These are phyloP conservation scores for Setaria viridis DNA, from an alignment of 202 grass and related monocot species.

Conservation along the genomic window DNA sequence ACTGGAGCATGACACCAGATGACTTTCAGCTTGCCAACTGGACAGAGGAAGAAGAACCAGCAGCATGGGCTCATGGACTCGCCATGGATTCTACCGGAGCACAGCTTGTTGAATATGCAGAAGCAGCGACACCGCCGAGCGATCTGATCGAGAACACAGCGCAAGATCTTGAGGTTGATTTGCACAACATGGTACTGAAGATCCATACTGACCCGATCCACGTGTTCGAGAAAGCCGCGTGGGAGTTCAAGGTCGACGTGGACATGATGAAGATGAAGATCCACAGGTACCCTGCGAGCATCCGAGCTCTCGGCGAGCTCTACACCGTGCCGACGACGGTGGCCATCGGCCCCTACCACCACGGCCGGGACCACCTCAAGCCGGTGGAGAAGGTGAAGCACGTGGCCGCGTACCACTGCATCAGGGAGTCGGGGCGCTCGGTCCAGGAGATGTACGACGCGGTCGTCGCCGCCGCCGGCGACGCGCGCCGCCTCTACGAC, in stretches of 20 bases:
- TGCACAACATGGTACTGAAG: background rate
- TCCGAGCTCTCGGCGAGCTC: background rate
- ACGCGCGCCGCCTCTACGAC: background rate
- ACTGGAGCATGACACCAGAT: no score
- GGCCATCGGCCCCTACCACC: constrained; percentile 32
- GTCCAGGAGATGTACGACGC: constrained; percentile 7
- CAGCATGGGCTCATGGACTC: background rate
- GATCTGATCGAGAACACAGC: no score
- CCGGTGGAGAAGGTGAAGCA: constrained; percentile 10
- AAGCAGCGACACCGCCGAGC: no score
- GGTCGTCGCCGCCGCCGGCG: background rate
- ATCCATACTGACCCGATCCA: background rate
- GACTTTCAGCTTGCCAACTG: no score
- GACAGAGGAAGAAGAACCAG: background rate
- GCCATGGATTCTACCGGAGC: background rate
- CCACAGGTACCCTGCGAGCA: constrained; percentile 10
- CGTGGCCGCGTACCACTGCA: background rate
- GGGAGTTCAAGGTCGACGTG: background rate
- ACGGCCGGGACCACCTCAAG: background rate
- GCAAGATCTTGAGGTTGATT: background rate
- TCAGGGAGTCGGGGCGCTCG: background rate
- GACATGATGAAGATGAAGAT: background rate
- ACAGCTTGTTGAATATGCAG: background rate
- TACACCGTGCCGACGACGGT: background rate
- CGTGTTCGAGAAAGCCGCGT: background rate